phyloP scores from a whole-genome alignment of 1,284 basidiomycete species.

The Malassezia dermatis region DNA sequence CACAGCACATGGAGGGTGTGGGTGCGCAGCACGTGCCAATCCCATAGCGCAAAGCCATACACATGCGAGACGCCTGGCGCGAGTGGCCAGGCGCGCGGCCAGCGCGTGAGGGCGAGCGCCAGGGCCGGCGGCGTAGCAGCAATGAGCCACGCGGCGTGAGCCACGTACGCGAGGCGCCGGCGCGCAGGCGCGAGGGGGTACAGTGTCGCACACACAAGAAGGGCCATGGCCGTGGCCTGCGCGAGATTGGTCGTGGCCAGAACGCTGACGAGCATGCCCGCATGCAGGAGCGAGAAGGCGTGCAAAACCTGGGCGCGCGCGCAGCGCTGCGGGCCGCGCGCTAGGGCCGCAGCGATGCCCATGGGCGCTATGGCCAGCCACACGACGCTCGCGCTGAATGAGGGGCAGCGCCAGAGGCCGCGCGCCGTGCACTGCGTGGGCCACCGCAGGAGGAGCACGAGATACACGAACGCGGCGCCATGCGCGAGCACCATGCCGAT shows the following conservation, averaged over 20 bases:
- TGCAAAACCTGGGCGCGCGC: constrained; percentile 23
- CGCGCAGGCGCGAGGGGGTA: constrained; percentile 7
- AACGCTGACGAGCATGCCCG: constrained; percentile 30
- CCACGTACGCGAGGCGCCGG: neutral
- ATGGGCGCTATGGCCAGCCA: neutral
- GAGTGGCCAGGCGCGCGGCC: neutral
- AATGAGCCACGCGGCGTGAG: neutral
- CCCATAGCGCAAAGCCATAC: constrained; percentile 6
- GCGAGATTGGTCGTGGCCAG: constrained; percentile 34
- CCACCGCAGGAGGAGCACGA: neutral
- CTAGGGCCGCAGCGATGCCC: neutral
- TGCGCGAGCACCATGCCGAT: neutral
- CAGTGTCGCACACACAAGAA: constrained; percentile 9
- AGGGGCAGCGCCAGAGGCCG: neutral
- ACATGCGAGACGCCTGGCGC: neutral
- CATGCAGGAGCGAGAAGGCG: constrained; percentile 31
- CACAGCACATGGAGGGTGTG: constrained; percentile 4
- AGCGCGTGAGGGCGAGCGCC: neutral
- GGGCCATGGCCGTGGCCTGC: constrained; percentile 22
- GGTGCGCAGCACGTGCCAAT: constrained; percentile 13
- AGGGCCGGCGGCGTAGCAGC: neutral
- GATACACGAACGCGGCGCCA: neutral
- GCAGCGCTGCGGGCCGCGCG: neutral
- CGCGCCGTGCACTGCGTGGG: neutral
- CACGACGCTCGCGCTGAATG: neutral